phyloP scores from a whole-genome alignment of 2,329 filamentous ascomycete genomes.

The Aspergillus piperis region DNA sequence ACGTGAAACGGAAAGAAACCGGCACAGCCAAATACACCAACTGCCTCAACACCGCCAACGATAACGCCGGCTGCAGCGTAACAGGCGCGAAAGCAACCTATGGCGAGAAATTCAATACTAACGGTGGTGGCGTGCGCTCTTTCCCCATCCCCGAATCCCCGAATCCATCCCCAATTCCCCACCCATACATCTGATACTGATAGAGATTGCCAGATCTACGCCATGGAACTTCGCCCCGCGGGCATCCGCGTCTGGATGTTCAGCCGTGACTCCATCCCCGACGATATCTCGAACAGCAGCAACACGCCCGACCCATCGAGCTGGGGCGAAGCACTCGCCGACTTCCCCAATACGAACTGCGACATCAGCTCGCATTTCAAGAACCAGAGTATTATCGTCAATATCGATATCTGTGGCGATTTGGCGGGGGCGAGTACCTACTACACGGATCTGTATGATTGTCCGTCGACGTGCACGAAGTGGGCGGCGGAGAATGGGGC shows the following conservation, averaged over 20 bases:
- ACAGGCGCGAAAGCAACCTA: slow-evolving; percentile 47
- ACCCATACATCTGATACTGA: background rate
- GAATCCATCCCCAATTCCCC: background rate
- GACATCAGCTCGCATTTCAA: slow-evolving; percentile 61
- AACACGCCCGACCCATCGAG: slow-evolving; percentile 58
- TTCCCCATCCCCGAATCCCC: background rate
- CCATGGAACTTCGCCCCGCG: slow-evolving; percentile 61
- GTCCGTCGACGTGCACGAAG: slow-evolving; percentile 58
- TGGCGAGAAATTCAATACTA: slow-evolving; percentile 55
- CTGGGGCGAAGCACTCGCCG: slow-evolving; percentile 66
- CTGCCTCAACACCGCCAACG: slow-evolving; percentile 55
- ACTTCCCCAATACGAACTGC: slow-evolving; percentile 66
- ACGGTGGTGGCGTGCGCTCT: slow-evolving; percentile 52
- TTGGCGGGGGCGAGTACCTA: slow-evolving; percentile 45
- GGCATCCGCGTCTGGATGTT: slow-evolving; percentile 68
- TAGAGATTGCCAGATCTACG: slow-evolving; percentile 49
- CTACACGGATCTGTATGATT: slow-evolving; percentile 37
- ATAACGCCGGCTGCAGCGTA: slow-evolving; percentile 62
- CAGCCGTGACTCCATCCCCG: slow-evolving; percentile 49
- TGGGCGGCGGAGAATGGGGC: slow-evolving; percentile 60
- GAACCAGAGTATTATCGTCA: slow-evolving; percentile 67
- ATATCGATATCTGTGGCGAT: slow-evolving; percentile 66
- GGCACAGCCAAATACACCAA: slow-evolving; percentile 47
- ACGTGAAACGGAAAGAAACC: slow-evolving; percentile 56
- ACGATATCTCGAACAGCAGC: slow-evolving; percentile 52